Evolutionary conservation across 306 rosid genomes (phyloP), one percentile per base, ranked within the genome.

Genomic region (cucumber (Cucumis sativus)): DNA sequence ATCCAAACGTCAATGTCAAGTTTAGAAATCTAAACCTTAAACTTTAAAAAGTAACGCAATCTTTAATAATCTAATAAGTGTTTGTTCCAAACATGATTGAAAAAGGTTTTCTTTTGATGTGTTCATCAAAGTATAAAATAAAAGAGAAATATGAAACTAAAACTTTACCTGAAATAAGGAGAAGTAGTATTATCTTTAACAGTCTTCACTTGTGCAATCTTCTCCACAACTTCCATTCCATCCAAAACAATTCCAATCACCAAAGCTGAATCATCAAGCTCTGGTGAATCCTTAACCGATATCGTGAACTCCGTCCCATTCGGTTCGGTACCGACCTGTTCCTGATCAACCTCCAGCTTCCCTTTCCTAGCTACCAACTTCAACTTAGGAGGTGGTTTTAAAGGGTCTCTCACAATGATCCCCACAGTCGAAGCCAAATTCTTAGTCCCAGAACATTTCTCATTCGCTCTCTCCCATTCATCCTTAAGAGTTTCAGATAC

Each of bases 281-380:
- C 97, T 0, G 96, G 88, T 0, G 97, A 89, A 81, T 89, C 97
- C 81, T 87, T 87, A 28, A 86, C 74, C 10, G 90, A 41, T 51
- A 94, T 84, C 75, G 86, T 85, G 56, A 94, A 92, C 79, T 94
- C 97, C 2, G 96, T 90, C 55, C 96, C 96, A 12, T 95, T 95
- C 2, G 92, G 97, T 25, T 84, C 88, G 1, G 47, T 56, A 49
- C 95, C 90, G 40, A 92, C 87, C 83, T 90, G 96, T 80, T 94
- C 97, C 73, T 91, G 80, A 80, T 90, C 95, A 80, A 95, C 87
- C 90, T 89, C 90, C 18, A 95, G 96, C 85, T 90, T 95, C 86
- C 98, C 98, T 67, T 74, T 11, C 76, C 85, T 81, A 0, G 97
- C 97, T 33, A 92, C 89, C 74, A 95, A 84, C 88, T 92, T 95